Evolutionary conservation across 1,139 yeast genomes (phyloP).

Genomic region (Hemisphaericaspora xylofermentans): DNA sequence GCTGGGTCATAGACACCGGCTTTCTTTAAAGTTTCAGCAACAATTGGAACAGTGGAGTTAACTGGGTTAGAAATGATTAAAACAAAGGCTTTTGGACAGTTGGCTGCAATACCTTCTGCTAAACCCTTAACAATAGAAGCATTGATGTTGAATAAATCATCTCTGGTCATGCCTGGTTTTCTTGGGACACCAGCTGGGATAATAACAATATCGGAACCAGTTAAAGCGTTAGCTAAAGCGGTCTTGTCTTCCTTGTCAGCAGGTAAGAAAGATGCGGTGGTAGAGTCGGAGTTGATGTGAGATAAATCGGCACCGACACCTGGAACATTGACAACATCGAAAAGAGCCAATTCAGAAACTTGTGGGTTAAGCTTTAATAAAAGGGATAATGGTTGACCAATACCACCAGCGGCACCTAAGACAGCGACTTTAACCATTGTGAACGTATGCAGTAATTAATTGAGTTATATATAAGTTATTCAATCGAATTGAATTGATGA

Average conservation of each 20-base stretch:
- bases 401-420: conserved; percentile 97
- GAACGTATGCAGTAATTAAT: background rate
- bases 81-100: conserved; percentile 84
- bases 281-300: conserved; percentile 88
- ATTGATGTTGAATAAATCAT: conserved; percentile 94
- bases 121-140: conserved; percentile 93
- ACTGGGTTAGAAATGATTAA: conserved; percentile 95
- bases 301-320: conserved; percentile 97
- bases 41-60: conserved; percentile 97
- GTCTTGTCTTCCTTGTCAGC: conserved; percentile 61
- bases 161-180: conserved; percentile 99
- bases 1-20: conserved; percentile 88
- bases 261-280: conserved; percentile 81
- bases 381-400: conserved; percentile 95
- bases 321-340: conserved; percentile 91
- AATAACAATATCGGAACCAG: conserved; percentile 81
- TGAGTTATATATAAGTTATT: conserved; percentile 1
- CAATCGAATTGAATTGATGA: conserved; percentile 6
- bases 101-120: conserved; percentile 84
- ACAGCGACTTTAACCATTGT: conserved; percentile 72
- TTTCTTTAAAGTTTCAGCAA: conserved; percentile 87
- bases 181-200: conserved; percentile 99
- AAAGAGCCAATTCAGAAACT: conserved; percentile 81
- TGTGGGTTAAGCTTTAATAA: conserved; percentile 83
- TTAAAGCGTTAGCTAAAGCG: conserved; percentile 75